Evolutionary conservation across 768 basidiomycete species (phyloP), one percentile per base, ranked within the genome.

Genomic region (Cytidiella melzeri): DNA sequence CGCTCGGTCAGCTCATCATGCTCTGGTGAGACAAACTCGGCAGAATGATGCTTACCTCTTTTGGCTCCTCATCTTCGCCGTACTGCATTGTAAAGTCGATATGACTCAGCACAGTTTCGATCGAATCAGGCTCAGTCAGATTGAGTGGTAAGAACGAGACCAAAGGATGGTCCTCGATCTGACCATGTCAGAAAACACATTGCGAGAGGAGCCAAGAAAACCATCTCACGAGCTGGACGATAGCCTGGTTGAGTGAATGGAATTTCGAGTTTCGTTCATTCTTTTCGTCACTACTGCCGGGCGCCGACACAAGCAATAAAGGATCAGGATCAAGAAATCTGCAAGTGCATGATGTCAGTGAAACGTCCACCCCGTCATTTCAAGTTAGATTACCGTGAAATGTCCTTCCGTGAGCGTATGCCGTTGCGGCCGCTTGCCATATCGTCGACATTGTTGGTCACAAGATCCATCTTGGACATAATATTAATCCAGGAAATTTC

Each of bases 391-490:
- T 59, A 88, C 84, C 92, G 80, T 25, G 92, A 87, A 43, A 97
- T 85, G 61, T 99, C 87, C 63, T 81, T 82, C 62, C 76, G 76
- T 43, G 73, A 73, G 34, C 89, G 79, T 48, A 81, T 67, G 13
- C 88, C 90, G 62, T 90, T 92, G 51, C 89, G 70, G 21, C 79
- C 77, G 52, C 76, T 72, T 9, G 76, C 68, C 39, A 76, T 72
- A 58, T 83, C 83, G 37, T 87, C 81, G 4, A 73, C 52, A 57
- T 78, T 81, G 1, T 72, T 65, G 0, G 80, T 90, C 41, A 98
- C 88, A 40, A 99, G 78, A 66, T 99, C 96, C 96, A 99, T 98
- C 68, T 99, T 99, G 39, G 92, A 95, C 89, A 99, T 92, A 64
- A 98, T 70, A 60, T 98, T 98, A 53, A 99, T 84, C 87, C 92